Base-by-base conservation (phyloP, 139 green algal species). In the Chlorella sp. region DNA sequence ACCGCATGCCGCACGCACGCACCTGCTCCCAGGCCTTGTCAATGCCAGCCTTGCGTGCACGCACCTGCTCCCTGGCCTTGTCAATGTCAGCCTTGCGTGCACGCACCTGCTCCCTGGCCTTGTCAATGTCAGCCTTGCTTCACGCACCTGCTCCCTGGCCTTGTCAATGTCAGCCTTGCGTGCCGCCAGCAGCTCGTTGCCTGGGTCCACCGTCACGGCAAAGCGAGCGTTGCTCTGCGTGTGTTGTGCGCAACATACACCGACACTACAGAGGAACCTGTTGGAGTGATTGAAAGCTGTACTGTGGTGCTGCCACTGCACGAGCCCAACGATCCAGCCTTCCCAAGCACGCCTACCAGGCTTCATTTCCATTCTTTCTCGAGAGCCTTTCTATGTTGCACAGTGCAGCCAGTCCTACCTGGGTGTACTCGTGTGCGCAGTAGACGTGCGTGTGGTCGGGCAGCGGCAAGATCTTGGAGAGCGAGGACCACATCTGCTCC, bases 401-500 rank as follows among this genome's bases (percentile, higher is more conserved):
- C n/a, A n/a, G n/a, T n/a, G n/a, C 42, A 55, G 42, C 42, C 42
- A 55, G 42, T 17, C 42, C 42, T 10, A 55, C 42, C 42, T 55
- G 42, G 10, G 42, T 55, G 42, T 55, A 86, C 74, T 94, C 87
- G 71, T 95, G 90, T 0, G 89, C 90, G 73, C 90, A 96, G 81
- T 88, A 96, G 2, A 96, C 91, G 0, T 49, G 55, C 2, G 91
- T 93, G 35, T 88, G 75, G 26, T 71, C 79, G 3, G 92, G 88
- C 65, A 97, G 85, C 17, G 67, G 49, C 35, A 83, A 42, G 55
- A 96, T 69, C 83, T 95, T 96, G n/a, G 73, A 86, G 33, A 97
- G 81, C 2, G 82, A 91, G 26, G 36, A 35, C 88, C 87, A 95
- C 92, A 97, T 97, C 76, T 82, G 69, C 36, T 85, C 30, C 1